Evolutionary conservation across 1,284 basidiomycete genomes (phyloP).

Genomic region (Ustilago shanxiensis): DNA sequence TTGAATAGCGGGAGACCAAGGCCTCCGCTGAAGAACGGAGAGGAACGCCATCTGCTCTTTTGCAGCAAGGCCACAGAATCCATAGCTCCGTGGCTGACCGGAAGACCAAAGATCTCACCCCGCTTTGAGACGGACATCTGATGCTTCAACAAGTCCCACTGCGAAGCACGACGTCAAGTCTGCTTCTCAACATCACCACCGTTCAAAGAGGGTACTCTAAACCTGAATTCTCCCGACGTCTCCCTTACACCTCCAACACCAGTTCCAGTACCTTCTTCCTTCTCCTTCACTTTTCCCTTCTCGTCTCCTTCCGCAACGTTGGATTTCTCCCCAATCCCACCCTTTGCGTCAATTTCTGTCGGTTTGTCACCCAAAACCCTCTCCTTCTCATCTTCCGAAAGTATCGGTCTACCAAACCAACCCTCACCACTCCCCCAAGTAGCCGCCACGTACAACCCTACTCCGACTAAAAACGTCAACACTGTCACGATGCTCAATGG

Average conservation of each 20-base stretch:
- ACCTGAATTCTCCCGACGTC: constrained; percentile 3
- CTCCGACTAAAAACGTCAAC: constrained; percentile 13
- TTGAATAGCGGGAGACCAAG: too few relatives aligned
- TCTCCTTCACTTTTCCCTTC: neutral
- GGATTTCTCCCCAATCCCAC: neutral
- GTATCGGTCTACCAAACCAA: constrained; percentile 18
- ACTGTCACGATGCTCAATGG: constrained; percentile 15
- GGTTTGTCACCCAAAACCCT: neutral
- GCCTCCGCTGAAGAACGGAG: too few relatives aligned
- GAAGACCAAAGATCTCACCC: too few relatives aligned
- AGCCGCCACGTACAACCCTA: constrained; percentile 20
- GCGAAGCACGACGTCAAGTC: too few relatives aligned
- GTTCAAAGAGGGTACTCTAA: constrained; percentile 10
- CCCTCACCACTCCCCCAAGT: constrained; percentile 33
- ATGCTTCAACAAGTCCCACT: too few relatives aligned
- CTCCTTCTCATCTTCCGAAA: neutral
- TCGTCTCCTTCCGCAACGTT: too few relatives aligned
- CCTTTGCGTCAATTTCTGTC: neutral
- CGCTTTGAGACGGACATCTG: too few relatives aligned
- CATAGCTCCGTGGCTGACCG: too few relatives aligned
- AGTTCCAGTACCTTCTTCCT: neutral
- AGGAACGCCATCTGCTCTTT: too few relatives aligned
- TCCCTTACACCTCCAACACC: neutral
- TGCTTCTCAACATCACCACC: neutral
- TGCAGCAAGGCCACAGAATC: too few relatives aligned